phyloP scores from a whole-genome alignment of 176 grass and related monocot genomes.

The Aegilops bicornis region DNA sequence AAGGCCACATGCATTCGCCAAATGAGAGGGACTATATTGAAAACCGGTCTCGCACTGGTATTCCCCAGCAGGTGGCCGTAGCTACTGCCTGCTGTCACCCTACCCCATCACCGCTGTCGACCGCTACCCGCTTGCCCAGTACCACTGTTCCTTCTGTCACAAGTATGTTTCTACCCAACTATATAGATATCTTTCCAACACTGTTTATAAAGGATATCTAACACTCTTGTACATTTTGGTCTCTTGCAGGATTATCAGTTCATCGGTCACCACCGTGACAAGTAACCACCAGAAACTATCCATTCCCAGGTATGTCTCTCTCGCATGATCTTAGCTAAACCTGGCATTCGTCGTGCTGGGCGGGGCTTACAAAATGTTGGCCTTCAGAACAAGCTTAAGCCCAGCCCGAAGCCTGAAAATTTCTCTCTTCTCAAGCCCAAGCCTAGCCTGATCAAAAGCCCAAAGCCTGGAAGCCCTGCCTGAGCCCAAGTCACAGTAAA shows the following conservation, averaged over 20 bases:
- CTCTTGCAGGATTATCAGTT: conserved; percentile 5
- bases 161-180: conserved; percentile 20
- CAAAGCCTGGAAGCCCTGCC: no score
- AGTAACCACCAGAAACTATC: neutral
- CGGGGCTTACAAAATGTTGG: no score
- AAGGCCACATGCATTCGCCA: neutral
- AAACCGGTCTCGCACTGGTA: neutral
- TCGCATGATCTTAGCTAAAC: neutral
- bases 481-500: no score
- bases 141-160: conserved; percentile 11
- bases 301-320: conserved; percentile 15
- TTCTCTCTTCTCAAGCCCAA: no score
- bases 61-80: neutral
- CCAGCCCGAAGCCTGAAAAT: no score
- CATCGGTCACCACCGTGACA: neutral
- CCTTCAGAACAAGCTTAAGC: no score
- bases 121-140: neutral
- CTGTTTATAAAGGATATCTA: conserved; percentile 2
- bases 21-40: neutral
- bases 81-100: neutral
- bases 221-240: neutral
- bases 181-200: conserved; percentile 11
- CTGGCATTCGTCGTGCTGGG: no score
- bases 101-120: neutral
- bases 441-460: no score